Percentiles rank a stretch among this genome's conserved stretches.
These are phyloP conservation scores for Phialophora macrospora DNA, from an alignment of 2,329 filamentous ascomycete species.

Conservation along the genomic window DNA sequence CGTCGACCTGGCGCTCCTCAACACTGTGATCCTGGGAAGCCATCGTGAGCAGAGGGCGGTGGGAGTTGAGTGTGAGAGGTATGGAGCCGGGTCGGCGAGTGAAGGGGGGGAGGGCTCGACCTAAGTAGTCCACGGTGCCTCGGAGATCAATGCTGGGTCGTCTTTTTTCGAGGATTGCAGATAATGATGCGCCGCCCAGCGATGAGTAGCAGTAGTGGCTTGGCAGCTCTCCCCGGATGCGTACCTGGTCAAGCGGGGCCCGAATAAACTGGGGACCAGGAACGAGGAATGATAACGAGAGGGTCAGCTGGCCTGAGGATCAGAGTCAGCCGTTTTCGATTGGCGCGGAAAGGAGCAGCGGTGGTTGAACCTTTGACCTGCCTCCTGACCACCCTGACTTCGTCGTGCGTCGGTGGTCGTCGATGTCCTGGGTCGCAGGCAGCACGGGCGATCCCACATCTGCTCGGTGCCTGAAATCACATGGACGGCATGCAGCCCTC, in stretches of 20 bases:
- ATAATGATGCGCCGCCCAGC: neutral
- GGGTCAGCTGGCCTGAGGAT: neutral
- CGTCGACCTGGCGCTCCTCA: conserved; percentile 25
- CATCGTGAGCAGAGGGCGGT: conserved; percentile 14
- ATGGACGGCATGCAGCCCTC: neutral
- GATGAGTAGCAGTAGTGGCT: conserved; percentile 11
- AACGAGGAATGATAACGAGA: neutral
- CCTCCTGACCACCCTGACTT: too few relatives aligned
- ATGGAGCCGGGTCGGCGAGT: neutral
- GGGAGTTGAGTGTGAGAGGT: neutral
- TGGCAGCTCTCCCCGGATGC: neutral
- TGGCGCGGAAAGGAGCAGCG: neutral
- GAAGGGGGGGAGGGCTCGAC: conserved; percentile 3
- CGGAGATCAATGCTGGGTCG: conserved; percentile 7
- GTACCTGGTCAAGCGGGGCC: conserved; percentile 3
- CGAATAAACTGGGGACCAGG: neutral
- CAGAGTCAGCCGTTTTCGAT: neutral
- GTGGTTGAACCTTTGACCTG: neutral
- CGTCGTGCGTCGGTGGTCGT: too few relatives aligned
- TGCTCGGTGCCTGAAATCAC: neutral
- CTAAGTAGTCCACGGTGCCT: conserved; percentile 13
- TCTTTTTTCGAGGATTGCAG: neutral
- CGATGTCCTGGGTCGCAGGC: too few relatives aligned
- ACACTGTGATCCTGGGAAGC: conserved; percentile 25
- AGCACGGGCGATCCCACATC: neutral